Evolutionary conservation across 345 rosid species (phyloP), one percentile per base, ranked within the genome.

Genomic region (Aquilaria malaccensis): DNA sequence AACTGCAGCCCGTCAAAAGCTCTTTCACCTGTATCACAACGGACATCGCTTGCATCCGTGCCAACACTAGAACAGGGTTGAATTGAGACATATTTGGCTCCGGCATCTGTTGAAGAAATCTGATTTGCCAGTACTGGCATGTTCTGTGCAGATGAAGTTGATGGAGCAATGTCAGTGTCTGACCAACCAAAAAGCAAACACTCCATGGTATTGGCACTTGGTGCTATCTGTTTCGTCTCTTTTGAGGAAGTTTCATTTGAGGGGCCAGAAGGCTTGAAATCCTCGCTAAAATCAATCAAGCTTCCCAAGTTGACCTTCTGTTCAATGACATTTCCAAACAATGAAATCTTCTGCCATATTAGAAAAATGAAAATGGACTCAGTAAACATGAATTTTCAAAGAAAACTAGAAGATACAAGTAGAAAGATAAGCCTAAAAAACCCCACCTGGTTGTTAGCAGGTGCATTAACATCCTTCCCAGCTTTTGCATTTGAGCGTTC

Each of bases 131-230:
- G 58, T 55, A 49, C 22, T 49, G 46, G 50, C 59, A 62, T 57
- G 43, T 74, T 77, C 4, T 31, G 63, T 60, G 11, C 49, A n/a
- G 70, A 54, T 51, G 62, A 51, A 14, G 32, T 59, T 59, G 78
- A 30, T 6, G 90, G 80, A 68, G 31, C 65, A 3, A 37, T 7
- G 7, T 37, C 43, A 37, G 43, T 37, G 43, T 3, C 43, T 4
- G 86, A 74, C 63, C 77, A 56, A 55, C 84, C 93, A 45, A 75
- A 69, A 49, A 90, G 68, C 67, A 90, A 76, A 73, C 69, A 76
- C 64, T 90, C 89, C 72, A 85, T 67, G 53, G 83, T 76, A 70
- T 71, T 81, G 54, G 74, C 74, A 49, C 61, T 72, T 71, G 87
- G 78, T 4, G 61, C 65, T 5, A 60, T 67, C 14, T 66, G 58